Conservation (phyloP, 352 stramenopile genomes). For the Paralagenidium karlingii region DNA sequence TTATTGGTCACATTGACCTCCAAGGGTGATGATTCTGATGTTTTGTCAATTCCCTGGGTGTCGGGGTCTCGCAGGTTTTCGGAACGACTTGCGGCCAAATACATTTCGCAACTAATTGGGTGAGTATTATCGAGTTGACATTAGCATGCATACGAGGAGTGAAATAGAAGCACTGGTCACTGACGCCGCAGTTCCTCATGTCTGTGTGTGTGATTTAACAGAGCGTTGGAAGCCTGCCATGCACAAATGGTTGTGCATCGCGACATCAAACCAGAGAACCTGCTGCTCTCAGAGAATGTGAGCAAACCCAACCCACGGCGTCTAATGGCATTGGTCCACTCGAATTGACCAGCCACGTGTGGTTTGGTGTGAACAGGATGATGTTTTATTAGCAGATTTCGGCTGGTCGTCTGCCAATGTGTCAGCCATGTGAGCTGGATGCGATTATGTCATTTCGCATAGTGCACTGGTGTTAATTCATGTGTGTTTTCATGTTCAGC, state of each 20-base stretch:
- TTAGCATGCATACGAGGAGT: not conserved
- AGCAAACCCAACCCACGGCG: not conserved
- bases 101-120: slow-evolving; percentile 63
- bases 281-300: slow-evolving; percentile 73
- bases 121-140: slow-evolving; percentile 3
- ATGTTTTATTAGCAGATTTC: slow-evolving; percentile 99
- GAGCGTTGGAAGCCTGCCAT: slow-evolving; percentile 53
- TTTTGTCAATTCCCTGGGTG: not conserved
- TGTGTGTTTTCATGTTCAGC: slow-evolving; percentile 8
- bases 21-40: too few species aligned
- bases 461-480: not conserved
- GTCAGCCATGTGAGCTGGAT: slow-evolving; percentile 55
- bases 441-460: slow-evolving; percentile 7
- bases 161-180: too few species aligned
- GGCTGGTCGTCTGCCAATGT: slow-evolving; percentile 94
- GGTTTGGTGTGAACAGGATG: slow-evolving; percentile 23
- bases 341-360: too few species aligned
- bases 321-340: too few species aligned
- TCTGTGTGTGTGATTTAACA: slow-evolving; percentile 1
- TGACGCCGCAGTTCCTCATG: not conserved
- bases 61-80: slow-evolving; percentile 19
- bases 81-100: slow-evolving; percentile 47
- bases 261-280: slow-evolving; percentile 95
- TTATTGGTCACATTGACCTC: too few species aligned
- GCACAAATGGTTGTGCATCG: slow-evolving; percentile 84